Conservation (phyloP, 2,329 filamentous ascomycete species). For the Lasiodiplodia theobromae region DNA sequence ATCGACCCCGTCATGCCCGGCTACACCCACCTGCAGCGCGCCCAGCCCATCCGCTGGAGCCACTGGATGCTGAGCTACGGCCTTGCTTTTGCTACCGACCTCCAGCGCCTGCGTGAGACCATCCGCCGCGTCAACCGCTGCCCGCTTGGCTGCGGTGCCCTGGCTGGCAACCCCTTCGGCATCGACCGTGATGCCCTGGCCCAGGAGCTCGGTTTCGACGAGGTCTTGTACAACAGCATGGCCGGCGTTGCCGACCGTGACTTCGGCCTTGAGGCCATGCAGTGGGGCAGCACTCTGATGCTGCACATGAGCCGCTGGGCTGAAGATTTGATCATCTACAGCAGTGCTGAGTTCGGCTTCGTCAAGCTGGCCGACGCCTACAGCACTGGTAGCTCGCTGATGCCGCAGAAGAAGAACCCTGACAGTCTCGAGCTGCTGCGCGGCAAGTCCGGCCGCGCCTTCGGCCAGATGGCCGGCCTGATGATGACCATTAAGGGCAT, state of each 20-base stretch:
- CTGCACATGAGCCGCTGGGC: slow-evolving; percentile 80
- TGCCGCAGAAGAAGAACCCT: slow-evolving; percentile 86
- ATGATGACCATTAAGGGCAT: slow-evolving; percentile 80
- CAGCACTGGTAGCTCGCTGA: slow-evolving; percentile 76
- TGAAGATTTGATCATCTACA: slow-evolving; percentile 88
- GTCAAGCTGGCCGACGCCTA: slow-evolving; percentile 80
- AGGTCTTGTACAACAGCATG: slow-evolving; percentile 79
- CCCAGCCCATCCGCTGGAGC: slow-evolving; percentile 80
- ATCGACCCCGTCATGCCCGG: slow-evolving; percentile 84
- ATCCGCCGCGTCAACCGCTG: slow-evolving; percentile 74
- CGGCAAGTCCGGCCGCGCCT: slow-evolving; percentile 78
- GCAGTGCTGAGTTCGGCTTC: slow-evolving; percentile 77
- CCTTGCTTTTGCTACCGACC: slow-evolving; percentile 73
- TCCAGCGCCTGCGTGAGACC: slow-evolving; percentile 78
- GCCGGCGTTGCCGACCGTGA: slow-evolving; percentile 78
- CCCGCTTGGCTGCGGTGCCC: slow-evolving; percentile 76
- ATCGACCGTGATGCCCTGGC: slow-evolving; percentile 83
- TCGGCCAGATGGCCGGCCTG: slow-evolving; percentile 82
- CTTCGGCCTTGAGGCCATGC: slow-evolving; percentile 81
- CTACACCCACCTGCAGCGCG: slow-evolving; percentile 87
- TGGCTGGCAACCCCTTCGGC: slow-evolving; percentile 82
- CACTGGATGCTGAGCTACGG: slow-evolving; percentile 83
- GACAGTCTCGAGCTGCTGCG: slow-evolving; percentile 77
- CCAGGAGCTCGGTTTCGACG: slow-evolving; percentile 80
- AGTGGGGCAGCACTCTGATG: slow-evolving; percentile 82